Evolutionary conservation across 2,329 filamentous ascomycete species (phyloP).

Genomic region (Ceratocystis papillata): DNA sequence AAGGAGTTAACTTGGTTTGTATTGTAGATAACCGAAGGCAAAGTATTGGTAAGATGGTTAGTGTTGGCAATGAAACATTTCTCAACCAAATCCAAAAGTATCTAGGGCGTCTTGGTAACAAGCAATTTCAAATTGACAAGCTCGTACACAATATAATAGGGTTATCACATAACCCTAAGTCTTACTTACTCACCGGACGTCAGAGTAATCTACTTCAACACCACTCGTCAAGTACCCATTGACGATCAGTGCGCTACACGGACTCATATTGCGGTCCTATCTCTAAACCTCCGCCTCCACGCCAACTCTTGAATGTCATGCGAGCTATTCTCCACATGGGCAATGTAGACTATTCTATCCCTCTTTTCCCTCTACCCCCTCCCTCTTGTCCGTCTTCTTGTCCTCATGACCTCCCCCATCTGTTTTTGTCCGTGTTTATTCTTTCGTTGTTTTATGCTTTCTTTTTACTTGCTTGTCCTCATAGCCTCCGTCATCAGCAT

Average conservation of each 20-base stretch:
- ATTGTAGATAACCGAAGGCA: neutral
- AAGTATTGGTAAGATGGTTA: neutral
- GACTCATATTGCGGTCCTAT: constrained; percentile 2
- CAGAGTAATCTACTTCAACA: neutral
- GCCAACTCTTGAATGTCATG: neutral
- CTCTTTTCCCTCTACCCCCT: neutral
- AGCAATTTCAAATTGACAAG: neutral
- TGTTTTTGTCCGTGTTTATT: neutral
- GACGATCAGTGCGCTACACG: neutral
- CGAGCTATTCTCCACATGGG: neutral
- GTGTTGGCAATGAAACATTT: neutral
- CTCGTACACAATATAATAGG: neutral
- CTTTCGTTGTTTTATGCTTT: neutral
- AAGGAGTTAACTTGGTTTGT: neutral
- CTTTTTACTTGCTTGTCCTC: neutral
- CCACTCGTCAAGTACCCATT: neutral
- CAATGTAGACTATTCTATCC: neutral
- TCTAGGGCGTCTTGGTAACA: neutral
- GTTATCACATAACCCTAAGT: neutral
- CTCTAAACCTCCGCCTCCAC: neutral
- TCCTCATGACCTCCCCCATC: too few species aligned
- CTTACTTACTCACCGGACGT: neutral
- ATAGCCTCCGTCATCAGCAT: neutral
- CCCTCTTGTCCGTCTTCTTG: too few species aligned
- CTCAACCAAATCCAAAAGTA: too few species aligned